phyloP scores from a whole-genome alignment of 768 basidiomycete genomes.

The Termitomyces heimii region DNA sequence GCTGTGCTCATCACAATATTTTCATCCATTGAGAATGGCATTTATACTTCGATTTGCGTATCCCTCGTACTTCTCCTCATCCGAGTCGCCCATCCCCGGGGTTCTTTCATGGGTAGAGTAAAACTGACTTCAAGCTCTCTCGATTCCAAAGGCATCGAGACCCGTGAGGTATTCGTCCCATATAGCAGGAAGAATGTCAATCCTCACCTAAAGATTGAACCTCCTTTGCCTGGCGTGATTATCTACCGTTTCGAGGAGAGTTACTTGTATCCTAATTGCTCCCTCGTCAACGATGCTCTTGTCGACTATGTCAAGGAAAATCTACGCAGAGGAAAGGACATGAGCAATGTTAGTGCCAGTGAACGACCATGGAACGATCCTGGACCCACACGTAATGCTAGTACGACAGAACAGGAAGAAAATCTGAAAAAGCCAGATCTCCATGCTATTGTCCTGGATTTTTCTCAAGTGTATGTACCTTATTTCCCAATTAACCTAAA shows the following conservation, averaged over 20 bases:
- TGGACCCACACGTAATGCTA: constrained; percentile 51
- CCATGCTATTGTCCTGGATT: constrained; percentile 88
- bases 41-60: constrained; percentile 79
- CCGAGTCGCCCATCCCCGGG: constrained; percentile 83
- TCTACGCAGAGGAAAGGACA: constrained; percentile 73
- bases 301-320: constrained; percentile 77
- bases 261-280: constrained; percentile 79
- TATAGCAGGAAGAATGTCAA: constrained; percentile 59
- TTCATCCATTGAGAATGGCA: constrained; percentile 90
- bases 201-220: constrained; percentile 61
- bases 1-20: constrained; percentile 89
- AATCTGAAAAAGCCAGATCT: constrained; percentile 60
- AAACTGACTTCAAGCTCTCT: constrained; percentile 41
- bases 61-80: constrained; percentile 78
- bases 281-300: constrained; percentile 60
- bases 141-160: constrained; percentile 20
- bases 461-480: constrained; percentile 65
- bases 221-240: constrained; percentile 82
- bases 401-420: constrained; percentile 38
- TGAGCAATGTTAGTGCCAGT: constrained; percentile 50
- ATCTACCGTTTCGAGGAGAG: constrained; percentile 92
- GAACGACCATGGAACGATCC: constrained; percentile 96
- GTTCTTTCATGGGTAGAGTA: constrained; percentile 87
- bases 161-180: constrained; percentile 83
- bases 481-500: not conserved